Percentiles rank a stretch among this genome's conserved stretches.
These are phyloP conservation scores for Nemophila menziesii DNA, from an alignment of 257 asterid genomes.

Conservation along the genomic window DNA sequence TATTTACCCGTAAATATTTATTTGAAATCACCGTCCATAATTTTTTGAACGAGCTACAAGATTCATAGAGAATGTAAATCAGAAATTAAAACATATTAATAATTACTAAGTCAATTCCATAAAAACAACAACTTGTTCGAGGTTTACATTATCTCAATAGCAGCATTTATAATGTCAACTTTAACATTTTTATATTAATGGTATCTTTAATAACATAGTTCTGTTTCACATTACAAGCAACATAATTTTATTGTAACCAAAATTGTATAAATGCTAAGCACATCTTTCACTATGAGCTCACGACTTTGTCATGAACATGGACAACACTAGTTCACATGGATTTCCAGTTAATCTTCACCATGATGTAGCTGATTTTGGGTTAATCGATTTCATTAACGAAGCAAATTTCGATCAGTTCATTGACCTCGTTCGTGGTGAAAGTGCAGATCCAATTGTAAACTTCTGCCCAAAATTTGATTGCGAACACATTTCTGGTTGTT, in stretches of 20 bases:
- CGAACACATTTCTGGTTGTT: constrained; percentile 14
- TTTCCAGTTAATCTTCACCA: constrained; percentile 7
- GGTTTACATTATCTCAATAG: too few species aligned
- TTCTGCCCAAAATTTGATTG: constrained; percentile 17
- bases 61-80: background rate
- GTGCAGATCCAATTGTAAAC: constrained; percentile 16
- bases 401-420: constrained; percentile 34
- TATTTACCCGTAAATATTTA: too few species aligned
- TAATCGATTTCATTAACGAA: constrained; percentile 45
- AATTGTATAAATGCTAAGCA: too few species aligned
- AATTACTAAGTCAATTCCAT: background rate
- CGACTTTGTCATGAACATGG: background rate
- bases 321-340: background rate
- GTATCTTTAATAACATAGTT: background rate
- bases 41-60: background rate
- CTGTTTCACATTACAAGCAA: constrained; percentile 7
- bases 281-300: background rate
- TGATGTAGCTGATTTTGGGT: constrained; percentile 22
- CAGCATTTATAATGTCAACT: background rate
- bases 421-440: constrained; percentile 33
- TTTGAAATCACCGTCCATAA: too few species aligned
- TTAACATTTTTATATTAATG: background rate
- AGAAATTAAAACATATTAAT: background rate
- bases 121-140: constrained; percentile 1
- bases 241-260: background rate